Evolutionary conservation across 352 stramenopile genomes (phyloP).

Genomic region (Phytophthora vignae): DNA sequence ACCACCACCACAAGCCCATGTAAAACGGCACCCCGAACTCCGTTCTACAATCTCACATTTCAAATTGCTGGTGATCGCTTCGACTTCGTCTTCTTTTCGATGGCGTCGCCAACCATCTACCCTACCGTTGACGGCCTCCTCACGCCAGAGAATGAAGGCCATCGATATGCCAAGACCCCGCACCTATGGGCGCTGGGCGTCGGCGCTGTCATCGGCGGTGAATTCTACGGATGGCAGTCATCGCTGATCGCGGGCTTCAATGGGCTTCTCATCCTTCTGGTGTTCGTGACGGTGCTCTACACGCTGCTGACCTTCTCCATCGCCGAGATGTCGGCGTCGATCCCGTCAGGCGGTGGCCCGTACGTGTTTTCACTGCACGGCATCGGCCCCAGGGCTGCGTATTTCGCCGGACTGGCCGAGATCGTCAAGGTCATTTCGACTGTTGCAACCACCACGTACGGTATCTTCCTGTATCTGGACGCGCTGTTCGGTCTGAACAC

Average conservation of each 20-base stretch:
- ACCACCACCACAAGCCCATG: too few relatives aligned
- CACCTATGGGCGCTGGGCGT: slow-evolving; percentile 77
- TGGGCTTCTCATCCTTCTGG: slow-evolving; percentile 64
- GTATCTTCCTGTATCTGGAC: slow-evolving; percentile 70
- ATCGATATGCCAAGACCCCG: slow-evolving; percentile 64
- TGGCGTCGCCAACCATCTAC: slow-evolving; percentile 21
- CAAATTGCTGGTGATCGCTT: slow-evolving; percentile 17
- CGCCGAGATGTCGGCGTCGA: slow-evolving; percentile 68
- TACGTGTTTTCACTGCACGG: slow-evolving; percentile 77
- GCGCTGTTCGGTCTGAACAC: slow-evolving; percentile 52
- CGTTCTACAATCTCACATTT: slow-evolving; percentile 22
- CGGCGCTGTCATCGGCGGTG: slow-evolving; percentile 67
- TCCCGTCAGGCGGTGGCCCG: slow-evolving; percentile 66
- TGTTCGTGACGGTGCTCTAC: slow-evolving; percentile 74
- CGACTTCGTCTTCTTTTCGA: background rate
- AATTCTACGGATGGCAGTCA: slow-evolving; percentile 80
- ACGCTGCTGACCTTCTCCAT: slow-evolving; percentile 77
- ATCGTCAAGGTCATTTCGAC: slow-evolving; percentile 69
- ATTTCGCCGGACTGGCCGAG: slow-evolving; percentile 74
- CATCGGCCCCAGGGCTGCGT: slow-evolving; percentile 58
- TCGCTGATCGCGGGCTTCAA: slow-evolving; percentile 66
- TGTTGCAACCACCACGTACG: slow-evolving; percentile 52
- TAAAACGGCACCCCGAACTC: too few relatives aligned
- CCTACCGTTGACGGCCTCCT: slow-evolving; percentile 27
- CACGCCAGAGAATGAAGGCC: slow-evolving; percentile 20